Conservation (phyloP, 2,329 filamentous ascomycete genomes). For the Talaromyces sp. region DNA sequence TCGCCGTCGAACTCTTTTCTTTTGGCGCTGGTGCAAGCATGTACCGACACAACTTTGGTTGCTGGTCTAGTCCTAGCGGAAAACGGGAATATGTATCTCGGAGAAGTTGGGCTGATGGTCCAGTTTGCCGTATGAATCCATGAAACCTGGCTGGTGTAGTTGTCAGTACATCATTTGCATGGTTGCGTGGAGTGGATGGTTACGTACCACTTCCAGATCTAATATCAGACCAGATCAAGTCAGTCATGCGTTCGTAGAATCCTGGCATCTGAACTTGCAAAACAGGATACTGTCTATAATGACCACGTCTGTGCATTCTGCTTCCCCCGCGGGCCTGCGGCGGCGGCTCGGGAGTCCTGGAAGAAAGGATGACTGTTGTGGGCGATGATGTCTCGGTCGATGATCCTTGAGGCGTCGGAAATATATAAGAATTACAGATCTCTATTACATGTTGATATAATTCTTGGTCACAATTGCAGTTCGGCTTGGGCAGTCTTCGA, state of each 20-base stretch:
- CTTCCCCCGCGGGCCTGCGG: not conserved
- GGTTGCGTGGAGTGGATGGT: not conserved
- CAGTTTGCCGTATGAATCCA: not conserved
- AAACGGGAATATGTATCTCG: not conserved
- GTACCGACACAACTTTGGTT: not conserved
- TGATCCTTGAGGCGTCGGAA: not conserved
- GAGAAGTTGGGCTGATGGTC: not conserved
- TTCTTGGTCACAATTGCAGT: not conserved
- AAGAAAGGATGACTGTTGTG: not conserved
- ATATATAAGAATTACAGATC: not conserved
- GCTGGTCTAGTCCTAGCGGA: not conserved
- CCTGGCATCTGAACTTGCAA: not conserved
- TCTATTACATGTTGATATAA: not conserved
- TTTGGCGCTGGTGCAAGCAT: not conserved
- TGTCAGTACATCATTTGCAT: not conserved
- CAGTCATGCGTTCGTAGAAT: not conserved
- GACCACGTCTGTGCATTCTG: not conserved
- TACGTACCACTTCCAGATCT: not conserved
- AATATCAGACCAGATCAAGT: not conserved
- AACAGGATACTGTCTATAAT: not conserved
- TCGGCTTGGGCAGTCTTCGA: not conserved
- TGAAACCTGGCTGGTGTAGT: not conserved
- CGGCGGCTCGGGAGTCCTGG: not conserved
- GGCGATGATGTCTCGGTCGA: not conserved
- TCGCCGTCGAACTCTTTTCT: not conserved